These are phyloP conservation scores for Colletotrichum camelliae DNA, from an alignment of 2,329 filamentous ascomycete species.

Conservation along the genomic window DNA sequence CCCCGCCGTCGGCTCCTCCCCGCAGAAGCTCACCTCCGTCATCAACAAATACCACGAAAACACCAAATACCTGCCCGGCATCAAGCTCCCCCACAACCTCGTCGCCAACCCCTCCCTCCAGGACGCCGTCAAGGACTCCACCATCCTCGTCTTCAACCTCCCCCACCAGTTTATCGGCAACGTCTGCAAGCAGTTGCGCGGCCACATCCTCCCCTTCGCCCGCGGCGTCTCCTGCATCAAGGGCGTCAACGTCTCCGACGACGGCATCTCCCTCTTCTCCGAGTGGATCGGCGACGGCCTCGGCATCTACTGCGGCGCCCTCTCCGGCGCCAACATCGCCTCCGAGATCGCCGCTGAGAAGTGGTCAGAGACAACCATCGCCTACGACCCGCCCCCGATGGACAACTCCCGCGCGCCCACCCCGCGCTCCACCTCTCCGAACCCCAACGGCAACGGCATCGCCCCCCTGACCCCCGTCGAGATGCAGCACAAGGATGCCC, in stretches of 20 bases:
- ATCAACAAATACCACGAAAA: slow-evolving; percentile 97
- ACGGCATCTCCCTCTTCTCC: slow-evolving; percentile 87
- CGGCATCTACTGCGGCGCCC: slow-evolving; percentile 94
- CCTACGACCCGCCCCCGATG: slow-evolving; percentile 90
- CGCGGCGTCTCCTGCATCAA: slow-evolving; percentile 98
- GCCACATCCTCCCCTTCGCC: slow-evolving; percentile 89
- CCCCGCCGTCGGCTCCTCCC: slow-evolving; percentile 62
- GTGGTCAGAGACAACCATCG: slow-evolving; percentile 96
- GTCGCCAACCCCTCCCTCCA: slow-evolving; percentile 82
- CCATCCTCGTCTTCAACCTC: slow-evolving; percentile 94
- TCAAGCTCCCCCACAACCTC: slow-evolving; percentile 82
- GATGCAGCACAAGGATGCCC: slow-evolving; percentile 71
- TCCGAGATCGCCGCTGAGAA: slow-evolving; percentile 94
- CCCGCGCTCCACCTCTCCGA: slow-evolving; percentile 52
- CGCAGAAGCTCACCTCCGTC: slow-evolving; percentile 86
- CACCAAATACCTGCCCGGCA: slow-evolving; percentile 94
- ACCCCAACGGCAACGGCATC: slow-evolving; percentile 48
- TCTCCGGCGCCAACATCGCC: slow-evolving; percentile 96
- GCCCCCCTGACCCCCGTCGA: slow-evolving; percentile 48
- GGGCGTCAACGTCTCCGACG: slow-evolving; percentile 89
- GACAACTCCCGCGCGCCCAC: slow-evolving; percentile 79
- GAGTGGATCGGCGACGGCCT: slow-evolving; percentile 92
- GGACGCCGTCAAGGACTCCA: slow-evolving; percentile 82
- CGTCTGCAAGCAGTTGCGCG: slow-evolving; percentile 83
- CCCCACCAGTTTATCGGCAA: slow-evolving; percentile 94